Evolutionary conservation across 805 yeast species (phyloP), one percentile per base, ranked within the genome.

Genomic region (Lachancea sp.): DNA sequence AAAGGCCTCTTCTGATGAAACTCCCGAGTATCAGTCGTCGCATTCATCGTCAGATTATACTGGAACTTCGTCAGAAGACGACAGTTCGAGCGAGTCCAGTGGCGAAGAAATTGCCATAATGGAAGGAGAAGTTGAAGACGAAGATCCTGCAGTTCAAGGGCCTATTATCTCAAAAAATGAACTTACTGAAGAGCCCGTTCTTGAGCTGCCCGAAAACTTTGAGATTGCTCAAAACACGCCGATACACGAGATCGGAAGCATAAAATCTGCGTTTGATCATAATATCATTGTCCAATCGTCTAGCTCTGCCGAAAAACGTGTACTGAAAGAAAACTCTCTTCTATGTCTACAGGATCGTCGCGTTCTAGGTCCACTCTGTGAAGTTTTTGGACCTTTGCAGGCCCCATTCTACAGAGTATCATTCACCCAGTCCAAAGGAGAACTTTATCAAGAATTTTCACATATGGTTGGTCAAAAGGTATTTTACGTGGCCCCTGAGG

Each of bases 321-420:
- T 88, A 2, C 67, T 90, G 25, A 83, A 80, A 48, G 97, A 87
- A 40, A 82, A 80, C 12, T 80, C 95, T 0, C 68, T 90, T 0
- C 69, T 90, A 3, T 86, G 96, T 54, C 72, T 88, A 33, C 80
- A 77, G 47, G 87, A 85, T 55, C 69, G 81, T 34, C 69, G 74
- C 2, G 63, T 81, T 1, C 52, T 92, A 12, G 97, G 97, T 0
- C 79, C 82, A 1, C 64, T 90, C 8, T 83, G 78, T 54, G 98
- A 92, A 59, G 85, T 87, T 0, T 87, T 92, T 66, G 98, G 98
- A 0, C 81, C 86, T 8, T 71, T 92, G 5, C 83, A 84, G 46
- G 62, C 75, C 15, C 98, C 99, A 0, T 68, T 80, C 34, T 89
- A 87, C 58, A 70, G 95, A 29, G 81, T 92, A 1, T 77, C 79